Evolutionary conservation across 768 basidiomycete species (phyloP), one percentile per base, ranked within the genome.

Genomic region (Tulasnella sp.): DNA sequence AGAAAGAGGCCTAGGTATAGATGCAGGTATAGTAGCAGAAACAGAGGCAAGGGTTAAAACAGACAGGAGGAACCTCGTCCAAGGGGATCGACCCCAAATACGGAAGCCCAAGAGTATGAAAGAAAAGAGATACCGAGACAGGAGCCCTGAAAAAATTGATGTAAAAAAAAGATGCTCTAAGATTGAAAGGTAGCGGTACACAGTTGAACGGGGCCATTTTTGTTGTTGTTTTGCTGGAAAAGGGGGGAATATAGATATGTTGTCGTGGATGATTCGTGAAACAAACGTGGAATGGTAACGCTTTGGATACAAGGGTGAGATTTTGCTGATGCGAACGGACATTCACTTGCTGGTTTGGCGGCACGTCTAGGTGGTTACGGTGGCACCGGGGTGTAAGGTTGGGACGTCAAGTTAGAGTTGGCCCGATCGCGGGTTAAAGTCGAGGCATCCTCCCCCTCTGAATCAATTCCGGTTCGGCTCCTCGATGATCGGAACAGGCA

Each of bases 401-500:
- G 15, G 15, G 44, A 13, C 44, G 44, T 44, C 11, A 16, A 44
- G 44, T 42, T 42, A 42, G 13, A 15, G 42, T 42, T 42, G 42
- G 42, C 42, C 44, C 44, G 44, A 44, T 44, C 44, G 44, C 44
- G 44, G 44, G 44, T 44, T 44, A 44, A 42, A 42, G 16, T 44
- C 15, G 23, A n/a, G 51, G 51, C 23, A 23, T 51, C 51, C 51
- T n/a, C n/a, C 51, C 10, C 44, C 9, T 10, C 5, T 23, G 32
- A 67, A 26, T 67, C 32, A 67, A 35, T 29, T 35, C 29, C 32
- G 26, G 61, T 29, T 67, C 26, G 61, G 61, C 32, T 67, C 61
- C 26, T 67, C 61, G 11, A 67, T 67, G 61, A 67, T 46, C 48
- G 42, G 77, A 61, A 67, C 67, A 37, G 51, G 69, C 48, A 77